Evolutionary conservation across 495 filamentous ascomycete species (phyloP).

Genomic region (Tuber aestivum): DNA sequence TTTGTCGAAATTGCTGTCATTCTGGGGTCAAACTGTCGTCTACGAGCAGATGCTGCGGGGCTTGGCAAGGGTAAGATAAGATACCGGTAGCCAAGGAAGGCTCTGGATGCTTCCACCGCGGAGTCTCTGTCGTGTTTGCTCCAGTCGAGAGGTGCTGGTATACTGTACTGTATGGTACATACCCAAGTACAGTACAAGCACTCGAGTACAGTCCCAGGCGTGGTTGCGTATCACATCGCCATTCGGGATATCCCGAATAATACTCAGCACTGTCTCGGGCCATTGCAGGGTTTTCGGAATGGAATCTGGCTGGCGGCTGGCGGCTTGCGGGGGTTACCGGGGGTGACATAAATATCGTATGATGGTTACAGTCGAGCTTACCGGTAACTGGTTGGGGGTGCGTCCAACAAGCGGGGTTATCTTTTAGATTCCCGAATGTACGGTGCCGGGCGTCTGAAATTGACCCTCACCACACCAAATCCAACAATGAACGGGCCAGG

Average conservation of each 20-base stretch:
- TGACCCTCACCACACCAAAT: not conserved
- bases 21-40: not conserved
- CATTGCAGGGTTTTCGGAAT: not conserved
- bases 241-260: not conserved
- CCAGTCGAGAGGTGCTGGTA: not conserved
- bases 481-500: not conserved
- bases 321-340: not conserved
- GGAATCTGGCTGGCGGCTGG: not conserved
- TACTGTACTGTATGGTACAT: no score
- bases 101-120: not conserved
- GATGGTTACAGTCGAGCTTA: not conserved
- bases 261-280: not conserved
- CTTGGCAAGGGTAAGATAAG: constrained; percentile 1
- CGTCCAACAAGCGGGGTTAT: no score
- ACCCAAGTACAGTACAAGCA: no score
- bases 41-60: not conserved
- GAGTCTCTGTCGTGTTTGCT: not conserved
- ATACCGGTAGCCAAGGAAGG: not conserved
- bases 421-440: not conserved
- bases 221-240: not conserved
- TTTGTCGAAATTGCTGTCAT: not conserved
- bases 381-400: not conserved
- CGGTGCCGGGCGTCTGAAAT: not conserved
- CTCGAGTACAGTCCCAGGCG: no score
- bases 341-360: constrained; percentile 4